Percentiles rank a stretch among this genome's conserved stretches.
Evolutionary conservation across 768 basidiomycete genomes (phyloP).

Genomic region (Gloeostereum incarnatum): DNA sequence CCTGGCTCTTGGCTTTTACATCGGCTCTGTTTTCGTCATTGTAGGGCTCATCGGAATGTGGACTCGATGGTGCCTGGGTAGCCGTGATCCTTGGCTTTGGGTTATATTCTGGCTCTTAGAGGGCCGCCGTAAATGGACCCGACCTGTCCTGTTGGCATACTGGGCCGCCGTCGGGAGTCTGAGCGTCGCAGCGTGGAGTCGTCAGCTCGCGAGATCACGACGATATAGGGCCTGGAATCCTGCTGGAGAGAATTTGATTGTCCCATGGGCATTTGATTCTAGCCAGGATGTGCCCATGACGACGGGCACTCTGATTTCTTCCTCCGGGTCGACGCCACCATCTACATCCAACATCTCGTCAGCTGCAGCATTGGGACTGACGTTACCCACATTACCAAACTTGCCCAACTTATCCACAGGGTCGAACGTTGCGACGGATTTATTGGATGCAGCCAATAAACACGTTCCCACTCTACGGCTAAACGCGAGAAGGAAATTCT

Average conservation of each 20-base stretch:
- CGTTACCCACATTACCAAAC: constrained; percentile 42
- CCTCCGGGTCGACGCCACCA: neutral
- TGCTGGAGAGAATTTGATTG: constrained; percentile 23
- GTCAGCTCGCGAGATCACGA: constrained; percentile 76
- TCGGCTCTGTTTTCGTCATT: constrained; percentile 67
- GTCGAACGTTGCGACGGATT: constrained; percentile 49
- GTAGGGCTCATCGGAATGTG: constrained; percentile 82
- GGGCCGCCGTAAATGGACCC: constrained; percentile 69
- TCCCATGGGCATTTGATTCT: constrained; percentile 16
- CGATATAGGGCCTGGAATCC: constrained; percentile 43
- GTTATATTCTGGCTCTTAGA: constrained; percentile 68
- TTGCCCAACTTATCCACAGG: constrained; percentile 27
- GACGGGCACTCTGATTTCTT: too few relatives aligned
- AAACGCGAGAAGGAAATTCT: constrained; percentile 93
- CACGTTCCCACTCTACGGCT: constrained; percentile 82
- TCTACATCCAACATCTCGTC: neutral
- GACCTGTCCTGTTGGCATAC: constrained; percentile 71
- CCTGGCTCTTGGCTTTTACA: constrained; percentile 80
- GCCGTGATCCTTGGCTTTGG: constrained; percentile 86
- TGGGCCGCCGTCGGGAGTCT: constrained; percentile 76
- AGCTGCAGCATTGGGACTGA: constrained; percentile 24
- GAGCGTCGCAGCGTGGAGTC: constrained; percentile 92
- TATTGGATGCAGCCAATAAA: constrained; percentile 84
- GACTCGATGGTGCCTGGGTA: constrained; percentile 81
- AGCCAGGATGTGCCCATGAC: constrained; percentile 13